Percentiles rank a stretch among this genome's conserved stretches.
Evolutionary conservation across 768 basidiomycete genomes (phyloP).

Genomic region (Astraeus odoratus): DNA sequence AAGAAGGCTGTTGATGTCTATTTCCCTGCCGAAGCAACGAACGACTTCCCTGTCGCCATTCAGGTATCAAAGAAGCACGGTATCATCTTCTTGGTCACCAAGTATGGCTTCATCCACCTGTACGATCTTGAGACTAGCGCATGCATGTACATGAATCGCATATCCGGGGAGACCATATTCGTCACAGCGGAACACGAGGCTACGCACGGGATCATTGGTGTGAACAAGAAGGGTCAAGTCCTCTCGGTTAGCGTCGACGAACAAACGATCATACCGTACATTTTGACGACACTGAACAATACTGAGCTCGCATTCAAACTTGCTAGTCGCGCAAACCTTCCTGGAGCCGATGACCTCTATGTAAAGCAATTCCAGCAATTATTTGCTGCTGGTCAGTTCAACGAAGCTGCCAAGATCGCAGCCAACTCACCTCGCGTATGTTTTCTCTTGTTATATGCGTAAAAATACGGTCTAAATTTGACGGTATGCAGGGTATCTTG

Average conservation of each 20-base stretch:
- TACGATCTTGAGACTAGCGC: constrained; percentile 97
- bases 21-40: constrained; percentile 96
- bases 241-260: constrained; percentile 96
- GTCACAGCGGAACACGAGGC: constrained; percentile 96
- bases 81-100: constrained; percentile 94
- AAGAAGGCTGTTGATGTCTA: constrained; percentile 99
- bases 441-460: not conserved
- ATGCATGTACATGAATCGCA: constrained; percentile 99
- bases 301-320: constrained; percentile 97
- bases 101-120: constrained; percentile 98
- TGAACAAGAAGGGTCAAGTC: constrained; percentile 99
- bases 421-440: constrained; percentile 90
- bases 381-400: constrained; percentile 82
- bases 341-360: constrained; percentile 96
- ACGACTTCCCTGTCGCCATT: constrained; percentile 99
- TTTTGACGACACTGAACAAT: constrained; percentile 90
- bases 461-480: constrained; percentile 4
- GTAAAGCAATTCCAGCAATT: constrained; percentile 89
- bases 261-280: constrained; percentile 92
- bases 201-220: constrained; percentile 93
- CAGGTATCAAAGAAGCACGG: constrained; percentile 97
- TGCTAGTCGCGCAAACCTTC: constrained; percentile 91
- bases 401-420: constrained; percentile 94
- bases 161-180: constrained; percentile 98
- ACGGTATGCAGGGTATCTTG: constrained; percentile 66